Evolutionary conservation across 176 grass and related monocot species (phyloP), one percentile per base, ranked within the genome.

Genomic region (Bromus sterilis): DNA sequence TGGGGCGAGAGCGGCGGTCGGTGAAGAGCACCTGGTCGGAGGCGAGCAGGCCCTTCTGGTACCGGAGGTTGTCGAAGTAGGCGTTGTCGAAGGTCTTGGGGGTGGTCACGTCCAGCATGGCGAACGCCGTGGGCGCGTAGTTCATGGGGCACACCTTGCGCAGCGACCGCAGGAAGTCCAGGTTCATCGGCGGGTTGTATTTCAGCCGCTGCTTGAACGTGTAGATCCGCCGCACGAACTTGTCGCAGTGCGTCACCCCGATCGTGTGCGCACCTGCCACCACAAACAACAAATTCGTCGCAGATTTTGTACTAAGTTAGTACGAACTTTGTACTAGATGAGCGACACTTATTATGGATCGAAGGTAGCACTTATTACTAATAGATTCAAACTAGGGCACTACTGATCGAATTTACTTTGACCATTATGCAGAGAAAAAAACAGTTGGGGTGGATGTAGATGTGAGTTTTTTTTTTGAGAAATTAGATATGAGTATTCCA

Each of bases 181-280:
- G 81, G 87, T 95, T 88, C 87, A 95, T 95, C 71, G 93, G 93
- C 13, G 93, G 93, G 87, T 89, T 95, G 87, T 74, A 89, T 3
- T 70, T 4, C 20, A 85, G 70, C 7, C 73, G 81, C 68, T 92
- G 83, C 85, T 86, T 95, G 81, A 95, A 95, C 36, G 78, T 86
- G 84, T 95, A 95, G 81, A 95, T 95, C 18, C 93, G 93, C 0
- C 93, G 89, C 42, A 95, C 29, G 78, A 95, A 92, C 84, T 95
- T 95, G 87, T 92, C 93, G 66, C 93, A 95, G 77, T 95, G 93
- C 7, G 93, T 89, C 66, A 92, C 87, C 2, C 93, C 93, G 62
- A 95, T 95, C 25, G 93, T 95, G 58, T 95, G 93, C 21, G 89
- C 93, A 0, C 93, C 89, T 91, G 82, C 9, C 5, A 48, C 18